These are phyloP conservation scores for Penicillium arizonense DNA, from an alignment of 495 filamentous ascomycete species.

Conservation along the genomic window DNA sequence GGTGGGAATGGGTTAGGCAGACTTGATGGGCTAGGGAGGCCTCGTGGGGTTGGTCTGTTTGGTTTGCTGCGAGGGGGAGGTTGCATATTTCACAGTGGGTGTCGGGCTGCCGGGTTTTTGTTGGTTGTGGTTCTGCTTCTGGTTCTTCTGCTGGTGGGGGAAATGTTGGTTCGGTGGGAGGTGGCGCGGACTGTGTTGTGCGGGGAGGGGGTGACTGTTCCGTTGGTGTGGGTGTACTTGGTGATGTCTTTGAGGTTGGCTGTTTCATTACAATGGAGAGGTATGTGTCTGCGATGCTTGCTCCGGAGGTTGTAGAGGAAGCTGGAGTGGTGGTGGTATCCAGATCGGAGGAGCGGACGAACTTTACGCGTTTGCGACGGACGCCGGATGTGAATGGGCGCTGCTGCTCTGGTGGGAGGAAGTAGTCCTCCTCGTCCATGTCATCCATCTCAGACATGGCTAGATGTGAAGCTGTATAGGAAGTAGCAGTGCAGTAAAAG, in stretches of 20 bases:
- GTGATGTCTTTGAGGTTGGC: constrained; percentile 22
- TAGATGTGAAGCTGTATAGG: neutral
- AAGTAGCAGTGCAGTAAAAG: neutral
- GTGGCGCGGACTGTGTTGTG: constrained; percentile 17
- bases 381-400: constrained; percentile 79
- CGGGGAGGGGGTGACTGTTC: constrained; percentile 4
- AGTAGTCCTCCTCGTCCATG: constrained; percentile 57
- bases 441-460: constrained; percentile 5
- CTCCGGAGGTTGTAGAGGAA: constrained; percentile 22
- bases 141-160: constrained; percentile 5
- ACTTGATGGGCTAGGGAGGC: constrained; percentile 79
- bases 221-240: constrained; percentile 13
- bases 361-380: constrained; percentile 72
- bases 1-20: constrained; percentile 75
- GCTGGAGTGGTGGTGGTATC: constrained; percentile 37
- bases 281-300: constrained; percentile 64
- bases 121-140: neutral
- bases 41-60: constrained; percentile 51
- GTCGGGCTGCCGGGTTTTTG: neutral
- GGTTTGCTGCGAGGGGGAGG: constrained; percentile 41
- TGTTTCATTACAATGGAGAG: constrained; percentile 63
- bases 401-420: constrained; percentile 67
- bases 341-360: constrained; percentile 67
- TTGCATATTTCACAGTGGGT: constrained; percentile 57
- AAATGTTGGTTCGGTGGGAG: constrained; percentile 9